Percentiles rank a stretch among this genome's conserved stretches.
These are phyloP conservation scores for Colletotrichum simmondsii DNA, from an alignment of 2,329 filamentous ascomycete species.

Conservation along the genomic window DNA sequence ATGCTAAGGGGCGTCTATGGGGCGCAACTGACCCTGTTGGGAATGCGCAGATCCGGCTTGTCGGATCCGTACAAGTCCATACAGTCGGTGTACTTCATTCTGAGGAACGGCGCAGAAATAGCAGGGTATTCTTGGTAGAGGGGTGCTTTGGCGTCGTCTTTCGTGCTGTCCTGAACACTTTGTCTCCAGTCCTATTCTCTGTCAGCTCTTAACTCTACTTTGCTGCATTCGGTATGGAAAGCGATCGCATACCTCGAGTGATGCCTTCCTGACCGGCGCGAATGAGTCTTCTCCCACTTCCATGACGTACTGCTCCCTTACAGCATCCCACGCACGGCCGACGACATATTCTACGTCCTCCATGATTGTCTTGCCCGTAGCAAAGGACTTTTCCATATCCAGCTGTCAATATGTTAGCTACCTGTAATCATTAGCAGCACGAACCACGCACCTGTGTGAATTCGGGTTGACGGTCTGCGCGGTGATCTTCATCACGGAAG, in stretches of 20 bases:
- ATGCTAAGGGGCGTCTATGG: not conserved
- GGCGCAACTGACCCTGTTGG: conserved; percentile 64
- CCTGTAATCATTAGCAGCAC: not conserved
- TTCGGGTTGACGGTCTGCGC: conserved; percentile 93
- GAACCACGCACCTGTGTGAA: conserved; percentile 79
- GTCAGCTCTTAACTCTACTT: not conserved
- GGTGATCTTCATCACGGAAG: conserved; percentile 93
- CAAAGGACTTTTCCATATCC: conserved; percentile 94
- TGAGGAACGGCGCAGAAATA: conserved; percentile 58
- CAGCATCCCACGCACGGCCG: conserved; percentile 61
- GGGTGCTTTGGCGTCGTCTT: conserved; percentile 12
- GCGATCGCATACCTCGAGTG: conserved; percentile 7
- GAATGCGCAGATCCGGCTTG: conserved; percentile 89
- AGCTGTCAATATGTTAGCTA: conserved; percentile 61
- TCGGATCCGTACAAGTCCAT: conserved; percentile 88
- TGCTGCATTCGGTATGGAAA: too few relatives aligned
- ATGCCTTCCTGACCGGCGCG: conserved; percentile 39
- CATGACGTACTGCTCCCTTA: conserved; percentile 54
- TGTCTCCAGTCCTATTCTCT: conserved; percentile 20
- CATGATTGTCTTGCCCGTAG: conserved; percentile 78
- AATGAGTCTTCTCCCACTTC: conserved; percentile 42
- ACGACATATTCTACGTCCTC: conserved; percentile 61
- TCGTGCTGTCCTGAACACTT: conserved; percentile 23
- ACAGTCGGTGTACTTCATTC: conserved; percentile 78
- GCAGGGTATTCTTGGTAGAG: conserved; percentile 37